Evolutionary conservation across 225 moss, liverwort and hornwort genomes (phyloP).

Genomic region (Bryoerythrophyllum caledonicum): DNA sequence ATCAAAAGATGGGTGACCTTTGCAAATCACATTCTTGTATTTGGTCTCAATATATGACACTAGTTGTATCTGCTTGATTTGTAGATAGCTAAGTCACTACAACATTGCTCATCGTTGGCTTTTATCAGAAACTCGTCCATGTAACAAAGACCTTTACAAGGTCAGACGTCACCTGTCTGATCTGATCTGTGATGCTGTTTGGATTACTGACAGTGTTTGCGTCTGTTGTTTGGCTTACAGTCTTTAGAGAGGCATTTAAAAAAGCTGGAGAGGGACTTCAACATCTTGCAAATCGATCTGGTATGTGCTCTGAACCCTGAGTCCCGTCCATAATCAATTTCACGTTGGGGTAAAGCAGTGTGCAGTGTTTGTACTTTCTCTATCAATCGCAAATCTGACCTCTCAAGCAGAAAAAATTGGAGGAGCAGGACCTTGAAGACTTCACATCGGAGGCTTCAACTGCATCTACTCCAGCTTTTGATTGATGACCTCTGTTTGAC

Average conservation of each 20-base stretch:
- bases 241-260: slow-evolving; percentile 75
- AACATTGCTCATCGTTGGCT: no score
- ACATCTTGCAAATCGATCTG: slow-evolving; percentile 55
- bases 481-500: background rate
- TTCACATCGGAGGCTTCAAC: background rate
- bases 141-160: background rate
- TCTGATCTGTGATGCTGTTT: slow-evolving; percentile 6
- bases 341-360: background rate
- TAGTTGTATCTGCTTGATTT: slow-evolving; percentile 13
- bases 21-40: background rate
- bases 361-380: background rate
- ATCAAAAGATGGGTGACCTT: no score
- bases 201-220: slow-evolving; percentile 16
- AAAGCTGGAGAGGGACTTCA: slow-evolving; percentile 66
- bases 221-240: slow-evolving; percentile 37
- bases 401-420: slow-evolving; percentile 53
- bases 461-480: slow-evolving; percentile 12
- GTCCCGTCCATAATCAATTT: background rate
- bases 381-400: background rate
- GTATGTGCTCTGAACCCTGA: slow-evolving; percentile 42
- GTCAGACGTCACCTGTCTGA: slow-evolving; percentile 4
- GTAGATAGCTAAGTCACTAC: background rate
- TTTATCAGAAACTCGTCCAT: background rate
- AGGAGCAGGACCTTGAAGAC: slow-evolving; percentile 31
- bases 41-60: background rate